Conservation (phyloP, 2,329 filamentous ascomycete genomes). For the Clonostachys chloroleuca region DNA sequence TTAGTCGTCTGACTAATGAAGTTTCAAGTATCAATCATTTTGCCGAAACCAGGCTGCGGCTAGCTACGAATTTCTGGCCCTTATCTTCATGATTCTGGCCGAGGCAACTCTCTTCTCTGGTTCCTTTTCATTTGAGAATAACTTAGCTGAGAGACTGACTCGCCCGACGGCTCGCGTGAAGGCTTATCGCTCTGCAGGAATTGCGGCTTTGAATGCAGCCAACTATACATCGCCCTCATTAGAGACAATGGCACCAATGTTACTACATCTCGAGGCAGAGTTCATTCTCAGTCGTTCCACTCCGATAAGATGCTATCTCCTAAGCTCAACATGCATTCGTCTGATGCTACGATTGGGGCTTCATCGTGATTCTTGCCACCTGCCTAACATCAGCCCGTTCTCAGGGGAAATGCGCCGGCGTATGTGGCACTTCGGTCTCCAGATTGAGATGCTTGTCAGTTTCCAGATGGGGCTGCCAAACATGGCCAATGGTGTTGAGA, state of each 20-base stretch:
- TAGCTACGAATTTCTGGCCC: conserved; percentile 42
- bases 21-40: conserved; percentile 30
- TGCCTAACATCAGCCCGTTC: conserved; percentile 43
- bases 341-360: conserved; percentile 55
- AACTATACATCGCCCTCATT: too few species aligned
- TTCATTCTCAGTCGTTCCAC: conserved; percentile 45
- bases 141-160: conserved; percentile 30
- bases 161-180: conserved; percentile 38
- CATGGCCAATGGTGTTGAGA: conserved; percentile 38
- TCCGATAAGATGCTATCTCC: conserved; percentile 49
- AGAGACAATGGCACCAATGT: conserved; percentile 12
- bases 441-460: conserved; percentile 56
- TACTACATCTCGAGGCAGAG: conserved; percentile 48
- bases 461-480: conserved; percentile 61
- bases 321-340: conserved; percentile 44
- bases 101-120: conserved; percentile 39
- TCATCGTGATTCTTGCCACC: conserved; percentile 48
- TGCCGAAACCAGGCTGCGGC: conserved; percentile 33
- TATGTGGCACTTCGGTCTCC: conserved; percentile 39
- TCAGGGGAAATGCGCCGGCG: conserved; percentile 42
- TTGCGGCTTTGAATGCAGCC: too few species aligned
- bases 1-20: too few species aligned
- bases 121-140: conserved; percentile 36
- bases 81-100: conserved; percentile 42
- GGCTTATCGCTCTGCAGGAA: conserved; percentile 27